phyloP scores from a whole-genome alignment of 202 grass and related monocot genomes.

The Setaria viridis region DNA sequence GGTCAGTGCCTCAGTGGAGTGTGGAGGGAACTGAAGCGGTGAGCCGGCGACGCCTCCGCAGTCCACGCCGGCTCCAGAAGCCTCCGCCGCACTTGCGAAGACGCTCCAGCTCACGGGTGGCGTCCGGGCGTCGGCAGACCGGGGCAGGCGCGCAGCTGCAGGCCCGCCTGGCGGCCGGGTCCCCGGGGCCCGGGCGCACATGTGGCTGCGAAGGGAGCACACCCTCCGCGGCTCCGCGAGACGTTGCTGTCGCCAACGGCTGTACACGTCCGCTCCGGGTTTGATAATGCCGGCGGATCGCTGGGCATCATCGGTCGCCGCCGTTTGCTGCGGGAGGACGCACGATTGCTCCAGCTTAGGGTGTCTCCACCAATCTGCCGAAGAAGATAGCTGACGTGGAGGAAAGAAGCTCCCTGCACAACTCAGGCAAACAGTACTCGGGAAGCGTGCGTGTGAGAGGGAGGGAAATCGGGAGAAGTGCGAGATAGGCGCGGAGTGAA shows the following conservation, averaged over 20 bases:
- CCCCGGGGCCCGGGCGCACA: not conserved
- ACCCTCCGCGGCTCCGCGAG: no score
- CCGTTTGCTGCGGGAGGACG: not conserved
- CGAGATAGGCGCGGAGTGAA: no score
- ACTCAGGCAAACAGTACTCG: no score
- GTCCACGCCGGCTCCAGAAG: not conserved
- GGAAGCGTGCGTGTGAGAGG: no score
- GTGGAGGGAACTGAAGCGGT: no score
- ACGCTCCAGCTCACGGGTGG: not conserved
- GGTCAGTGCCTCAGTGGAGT: no score
- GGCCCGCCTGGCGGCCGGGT: not conserved
- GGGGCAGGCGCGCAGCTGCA: not conserved
- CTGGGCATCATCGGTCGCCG: not conserved
- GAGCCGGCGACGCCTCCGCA: no score
- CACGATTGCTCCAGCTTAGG: no score
- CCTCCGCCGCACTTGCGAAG: constrained; percentile 1
- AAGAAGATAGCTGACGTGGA: no score
- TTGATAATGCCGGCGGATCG: not conserved
- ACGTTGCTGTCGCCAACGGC: not conserved
- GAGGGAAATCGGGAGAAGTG: no score
- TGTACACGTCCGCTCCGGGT: not conserved
- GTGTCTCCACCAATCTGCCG: no score
- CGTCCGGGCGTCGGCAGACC: not conserved
- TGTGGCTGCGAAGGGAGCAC: constrained; percentile 1
- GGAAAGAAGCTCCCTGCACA: no score